Evolutionary conservation across 2,329 filamentous ascomycete species (phyloP), one percentile per base, ranked within the genome.

Genomic region (Aaosphaeria pasadenensis): DNA sequence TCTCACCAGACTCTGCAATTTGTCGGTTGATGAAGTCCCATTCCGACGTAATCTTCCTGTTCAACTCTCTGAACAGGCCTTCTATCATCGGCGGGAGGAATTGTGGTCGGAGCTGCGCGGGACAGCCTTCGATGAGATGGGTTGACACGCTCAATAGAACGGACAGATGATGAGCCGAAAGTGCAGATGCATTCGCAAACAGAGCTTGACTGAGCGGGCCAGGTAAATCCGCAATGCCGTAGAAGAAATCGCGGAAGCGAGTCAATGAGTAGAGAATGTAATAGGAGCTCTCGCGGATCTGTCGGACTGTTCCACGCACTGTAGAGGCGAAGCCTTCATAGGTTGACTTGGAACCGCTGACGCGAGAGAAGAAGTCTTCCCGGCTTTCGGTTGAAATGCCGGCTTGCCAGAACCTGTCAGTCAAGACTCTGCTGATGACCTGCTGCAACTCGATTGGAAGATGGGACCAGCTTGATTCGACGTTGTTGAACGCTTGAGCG

Each of bases 331-430:
- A 88, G 0, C 94, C 94, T 71, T 99, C 94, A 48, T 96, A 83
- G 0, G 91, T 96, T 38, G 81, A 82, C 70, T 91, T 95, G 47
- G 94, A 96, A 31, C 90, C 88, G 47, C 90, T 84, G 2, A 99
- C 92, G 38, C 89, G 84, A 31, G 90, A 88, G 69, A 96, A 97
- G 67, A 99, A 99, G 49, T 97, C 92, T 53, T 97, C 94, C 67
- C 94, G 91, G 59, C 89, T 97, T 29, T 95, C 94, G 52, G 87
- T 88, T 0, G 94, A 97, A 44, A 99, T 99, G 7, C 94, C 94
- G 5, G 91, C 90, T 75, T 99, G 94, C 94, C 94, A 99, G 69
- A 99, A 99, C 28, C 94, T 82, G 70, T 99, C 94, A 11, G 91
- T 95, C 24, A 99, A 75, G 17, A 97, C 90, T 24, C 89, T 83